These are phyloP conservation scores for Plantago ovata DNA, from an alignment of 257 asterid genomes.

Conservation along the genomic window DNA sequence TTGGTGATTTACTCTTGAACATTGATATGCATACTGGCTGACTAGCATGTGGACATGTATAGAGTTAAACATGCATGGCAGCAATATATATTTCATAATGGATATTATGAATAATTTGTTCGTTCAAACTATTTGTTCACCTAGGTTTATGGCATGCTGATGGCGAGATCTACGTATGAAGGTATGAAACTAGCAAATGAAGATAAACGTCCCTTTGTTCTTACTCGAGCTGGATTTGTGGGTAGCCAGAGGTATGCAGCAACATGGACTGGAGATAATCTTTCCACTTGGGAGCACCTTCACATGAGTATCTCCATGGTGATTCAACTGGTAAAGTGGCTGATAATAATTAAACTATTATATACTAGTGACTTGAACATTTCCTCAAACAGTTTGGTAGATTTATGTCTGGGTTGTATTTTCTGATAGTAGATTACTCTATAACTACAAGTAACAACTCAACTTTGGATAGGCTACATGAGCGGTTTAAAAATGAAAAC, in stretches of 20 bases:
- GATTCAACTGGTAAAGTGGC: constrained; percentile 68
- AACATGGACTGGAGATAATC: constrained; percentile 98
- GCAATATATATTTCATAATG: constrained; percentile 6
- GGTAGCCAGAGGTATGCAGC: constrained; percentile 98
- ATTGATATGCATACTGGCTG: background rate
- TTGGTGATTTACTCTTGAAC: background rate
- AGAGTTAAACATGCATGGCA: background rate
- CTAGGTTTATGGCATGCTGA: constrained; percentile 95
- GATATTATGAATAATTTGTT: constrained; percentile 1
- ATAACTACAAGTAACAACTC: no score
- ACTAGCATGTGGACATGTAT: background rate
- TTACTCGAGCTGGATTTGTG: constrained; percentile 93
- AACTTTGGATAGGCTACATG: no score
- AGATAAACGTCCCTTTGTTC: constrained; percentile 86
- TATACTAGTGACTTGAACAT: background rate
- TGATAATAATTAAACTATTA: constrained; percentile 1
- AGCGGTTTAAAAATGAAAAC: no score
- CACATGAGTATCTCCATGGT: constrained; percentile 98
- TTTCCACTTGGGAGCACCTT: constrained; percentile 95
- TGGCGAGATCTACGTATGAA: constrained; percentile 93
- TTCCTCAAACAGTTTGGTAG: no score
- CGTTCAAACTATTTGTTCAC: background rate
- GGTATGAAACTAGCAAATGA: constrained; percentile 81
- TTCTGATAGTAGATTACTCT: no score
- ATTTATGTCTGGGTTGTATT: no score